These are phyloP conservation scores for Calocybe cyanea DNA, from an alignment of 768 basidiomycete genomes.

Conservation along the genomic window DNA sequence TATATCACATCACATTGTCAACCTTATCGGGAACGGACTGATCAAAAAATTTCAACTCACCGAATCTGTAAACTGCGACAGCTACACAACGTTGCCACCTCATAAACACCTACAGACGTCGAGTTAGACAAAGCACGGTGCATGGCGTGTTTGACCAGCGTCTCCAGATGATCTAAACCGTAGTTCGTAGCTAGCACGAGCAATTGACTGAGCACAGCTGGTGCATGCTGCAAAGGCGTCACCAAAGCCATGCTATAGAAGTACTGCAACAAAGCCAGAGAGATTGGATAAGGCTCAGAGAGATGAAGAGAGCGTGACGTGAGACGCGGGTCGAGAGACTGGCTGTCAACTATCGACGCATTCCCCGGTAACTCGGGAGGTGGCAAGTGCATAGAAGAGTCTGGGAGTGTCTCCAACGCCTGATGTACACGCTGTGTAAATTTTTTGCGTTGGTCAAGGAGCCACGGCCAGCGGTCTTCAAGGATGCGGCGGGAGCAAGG, in stretches of 20 bases:
- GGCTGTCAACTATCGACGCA: conserved; percentile 39
- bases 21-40: conserved; percentile 16
- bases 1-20: conserved; percentile 5
- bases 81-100: conserved; percentile 89
- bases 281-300: conserved; percentile 87
- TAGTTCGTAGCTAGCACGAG: conserved; percentile 84
- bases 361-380: conserved; percentile 60
- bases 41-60: conserved; percentile 29
- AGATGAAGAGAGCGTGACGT: conserved; percentile 76
- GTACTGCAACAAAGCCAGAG: conserved; percentile 88
- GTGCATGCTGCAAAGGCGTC: conserved; percentile 89
- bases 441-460: conserved; percentile 63
- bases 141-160: conserved; percentile 90
- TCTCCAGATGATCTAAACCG: conserved; percentile 67
- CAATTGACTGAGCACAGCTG: conserved; percentile 84
- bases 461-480: conserved; percentile 95
- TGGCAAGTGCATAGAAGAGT: conserved; percentile 56
- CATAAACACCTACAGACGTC: conserved; percentile 89
- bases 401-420: conserved; percentile 55
- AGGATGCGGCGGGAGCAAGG: conserved; percentile 80
- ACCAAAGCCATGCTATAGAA: conserved; percentile 84
- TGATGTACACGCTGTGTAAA: conserved; percentile 56
- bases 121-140: conserved; percentile 81
- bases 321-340: conserved; percentile 71
- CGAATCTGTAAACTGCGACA: conserved; percentile 88